Conservation (phyloP, 2,329 filamentous ascomycete genomes). For the Penicillium sp. region DNA sequence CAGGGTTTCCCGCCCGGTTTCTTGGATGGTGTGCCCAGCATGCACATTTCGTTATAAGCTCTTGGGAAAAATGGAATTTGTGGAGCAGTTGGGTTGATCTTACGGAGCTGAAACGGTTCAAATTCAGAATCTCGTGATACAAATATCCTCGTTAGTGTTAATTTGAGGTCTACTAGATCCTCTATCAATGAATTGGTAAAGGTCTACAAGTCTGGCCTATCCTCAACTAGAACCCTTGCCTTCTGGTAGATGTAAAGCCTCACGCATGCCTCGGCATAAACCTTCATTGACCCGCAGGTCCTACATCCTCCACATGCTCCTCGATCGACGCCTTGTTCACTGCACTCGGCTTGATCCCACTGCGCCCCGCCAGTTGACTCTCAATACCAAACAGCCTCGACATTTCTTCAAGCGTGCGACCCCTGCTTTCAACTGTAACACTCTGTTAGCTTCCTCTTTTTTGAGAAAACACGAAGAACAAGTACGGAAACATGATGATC, state of each 20-base stretch:
- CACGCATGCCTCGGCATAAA: not conserved
- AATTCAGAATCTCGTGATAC: not conserved
- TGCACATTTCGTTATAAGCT: not conserved
- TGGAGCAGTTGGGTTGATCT: not conserved
- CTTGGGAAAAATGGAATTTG: too few species aligned
- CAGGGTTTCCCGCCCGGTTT: not conserved
- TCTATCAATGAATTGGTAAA: not conserved
- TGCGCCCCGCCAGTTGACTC: not conserved
- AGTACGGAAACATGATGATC: conserved; percentile 25
- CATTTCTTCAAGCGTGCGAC: not conserved
- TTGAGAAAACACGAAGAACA: conserved; percentile 28
- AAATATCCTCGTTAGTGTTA: not conserved
- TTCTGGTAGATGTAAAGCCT: not conserved
- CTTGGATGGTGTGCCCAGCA: not conserved
- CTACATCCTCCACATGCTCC: not conserved
- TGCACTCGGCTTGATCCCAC: not conserved
- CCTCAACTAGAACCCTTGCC: not conserved
- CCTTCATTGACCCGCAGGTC: not conserved
- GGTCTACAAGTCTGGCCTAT: not conserved
- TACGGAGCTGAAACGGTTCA: not conserved
- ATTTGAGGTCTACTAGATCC: not conserved
- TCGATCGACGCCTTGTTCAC: not conserved
- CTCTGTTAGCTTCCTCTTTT: not conserved
- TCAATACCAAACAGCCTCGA: not conserved
- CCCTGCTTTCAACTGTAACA: not conserved